A percentile compares a stretch with the other conserved stretches of the same genome.
Conservation (phyloP, 148 eudicot genomes). For the Rhododendron ferrugineum region DNA sequence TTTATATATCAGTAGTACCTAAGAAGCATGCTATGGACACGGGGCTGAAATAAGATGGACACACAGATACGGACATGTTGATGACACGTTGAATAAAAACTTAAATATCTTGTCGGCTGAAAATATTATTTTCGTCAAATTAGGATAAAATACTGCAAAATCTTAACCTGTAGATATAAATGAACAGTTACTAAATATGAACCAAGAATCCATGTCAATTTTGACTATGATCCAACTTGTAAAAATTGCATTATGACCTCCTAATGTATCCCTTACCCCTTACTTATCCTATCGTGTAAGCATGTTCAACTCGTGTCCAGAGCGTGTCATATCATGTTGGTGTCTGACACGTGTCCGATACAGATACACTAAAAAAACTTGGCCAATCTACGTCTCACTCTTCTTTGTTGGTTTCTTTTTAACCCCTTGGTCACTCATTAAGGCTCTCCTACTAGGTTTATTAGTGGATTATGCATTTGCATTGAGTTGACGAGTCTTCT, state of each 20-base stretch:
- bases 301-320: neutral
- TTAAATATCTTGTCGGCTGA: neutral
- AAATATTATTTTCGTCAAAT: neutral
- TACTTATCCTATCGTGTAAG: neutral
- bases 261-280: neutral
- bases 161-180: neutral
- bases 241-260: neutral
- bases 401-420: neutral
- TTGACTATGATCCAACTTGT: neutral
- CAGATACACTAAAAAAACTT: neutral
- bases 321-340: neutral
- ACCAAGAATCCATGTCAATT: neutral
- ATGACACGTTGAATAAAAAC: neutral
- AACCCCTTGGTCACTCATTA: neutral
- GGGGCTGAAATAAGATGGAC: neutral
- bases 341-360: neutral
- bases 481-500: neutral
- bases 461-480: neutral
- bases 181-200: neutral
- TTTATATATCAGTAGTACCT: neutral
- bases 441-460: neutral
- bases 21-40: neutral
- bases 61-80: neutral
- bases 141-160: neutral
- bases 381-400: neutral